Percentiles rank a stretch among this genome's conserved stretches.
These are phyloP conservation scores for Eimeria brunetti DNA, from an alignment of 169 alveolate species.

Conservation along the genomic window DNA sequence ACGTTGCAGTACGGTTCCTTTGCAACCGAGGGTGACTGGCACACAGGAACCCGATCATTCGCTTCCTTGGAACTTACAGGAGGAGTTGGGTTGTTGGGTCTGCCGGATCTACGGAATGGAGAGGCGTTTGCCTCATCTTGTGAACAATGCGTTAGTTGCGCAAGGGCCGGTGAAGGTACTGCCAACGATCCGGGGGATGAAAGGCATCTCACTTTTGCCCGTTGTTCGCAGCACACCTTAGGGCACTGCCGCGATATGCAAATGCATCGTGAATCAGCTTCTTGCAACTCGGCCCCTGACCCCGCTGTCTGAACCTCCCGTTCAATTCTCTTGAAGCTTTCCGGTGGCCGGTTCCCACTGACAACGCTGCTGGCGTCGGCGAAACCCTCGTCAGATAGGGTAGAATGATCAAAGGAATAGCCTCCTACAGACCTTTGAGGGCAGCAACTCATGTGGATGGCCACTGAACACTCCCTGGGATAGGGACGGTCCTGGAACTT, in stretches of 20 bases:
- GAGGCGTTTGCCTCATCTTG: slow-evolving; percentile 32
- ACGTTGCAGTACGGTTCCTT: neutral
- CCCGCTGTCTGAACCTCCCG: neutral
- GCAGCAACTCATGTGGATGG: slow-evolving; percentile 4
- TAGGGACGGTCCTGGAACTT: neutral
- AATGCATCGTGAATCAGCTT: neutral
- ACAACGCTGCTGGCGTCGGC: neutral
- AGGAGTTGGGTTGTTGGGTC: too few species aligned
- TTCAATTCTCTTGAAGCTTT: neutral
- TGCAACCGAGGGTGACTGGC: neutral
- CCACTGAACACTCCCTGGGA: neutral
- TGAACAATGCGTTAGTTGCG: neutral
- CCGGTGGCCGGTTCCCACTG: neutral
- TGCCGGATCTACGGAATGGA: neutral
- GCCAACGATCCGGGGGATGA: slow-evolving; percentile 31
- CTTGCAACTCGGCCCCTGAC: neutral
- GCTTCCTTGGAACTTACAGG: neutral
- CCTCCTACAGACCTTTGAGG: neutral
- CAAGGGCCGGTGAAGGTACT: slow-evolving; percentile 1
- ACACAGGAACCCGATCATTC: neutral
- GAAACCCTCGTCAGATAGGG: neutral
- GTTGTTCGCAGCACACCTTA: neutral
- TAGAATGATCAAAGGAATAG: neutral
- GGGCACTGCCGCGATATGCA: neutral
- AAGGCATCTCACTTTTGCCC: slow-evolving; percentile 12